Conservation (phyloP, 768 basidiomycete genomes). For the Boletus subcaerulescens region DNA sequence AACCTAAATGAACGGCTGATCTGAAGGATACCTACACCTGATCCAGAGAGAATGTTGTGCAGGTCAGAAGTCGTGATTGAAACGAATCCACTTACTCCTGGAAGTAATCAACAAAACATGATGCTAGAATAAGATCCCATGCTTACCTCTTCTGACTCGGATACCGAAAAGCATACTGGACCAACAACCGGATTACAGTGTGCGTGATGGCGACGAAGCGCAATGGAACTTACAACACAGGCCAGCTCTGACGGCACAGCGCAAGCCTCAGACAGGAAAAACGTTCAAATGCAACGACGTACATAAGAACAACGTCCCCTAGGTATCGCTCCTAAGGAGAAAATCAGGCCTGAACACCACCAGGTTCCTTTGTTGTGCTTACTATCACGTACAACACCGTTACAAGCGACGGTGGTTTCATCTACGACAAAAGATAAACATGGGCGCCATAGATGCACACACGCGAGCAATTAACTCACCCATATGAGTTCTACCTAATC, state of each 20-base stretch:
- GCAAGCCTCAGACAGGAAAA: slow-evolving; percentile 2
- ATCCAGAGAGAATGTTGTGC: neutral
- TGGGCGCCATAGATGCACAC: no score
- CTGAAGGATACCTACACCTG: slow-evolving; percentile 19
- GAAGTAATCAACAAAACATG: neutral
- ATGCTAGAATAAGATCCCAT: neutral
- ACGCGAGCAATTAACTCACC: no score
- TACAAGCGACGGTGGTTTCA: slow-evolving; percentile 5
- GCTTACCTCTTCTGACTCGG: slow-evolving; percentile 19
- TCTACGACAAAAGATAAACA: neutral
- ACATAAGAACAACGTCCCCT: slow-evolving; percentile 31
- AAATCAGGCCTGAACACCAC: neutral
- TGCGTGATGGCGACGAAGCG: neutral
- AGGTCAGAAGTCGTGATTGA: neutral
- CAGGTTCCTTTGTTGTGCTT: neutral
- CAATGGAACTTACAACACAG: slow-evolving; percentile 17
- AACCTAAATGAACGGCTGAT: neutral
- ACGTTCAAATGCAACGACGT: slow-evolving; percentile 1
- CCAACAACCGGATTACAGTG: neutral
- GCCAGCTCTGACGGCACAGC: slow-evolving; percentile 11
- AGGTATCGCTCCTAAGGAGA: slow-evolving; percentile 28
- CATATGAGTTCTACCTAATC: no score
- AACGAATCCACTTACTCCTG: slow-evolving; percentile 20
- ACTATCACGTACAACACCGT: slow-evolving; percentile 26
- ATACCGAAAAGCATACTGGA: slow-evolving; percentile 21